Evolutionary conservation across 768 basidiomycete genomes (phyloP), one percentile per base, ranked within the genome.

Genomic region (Russula abietina): DNA sequence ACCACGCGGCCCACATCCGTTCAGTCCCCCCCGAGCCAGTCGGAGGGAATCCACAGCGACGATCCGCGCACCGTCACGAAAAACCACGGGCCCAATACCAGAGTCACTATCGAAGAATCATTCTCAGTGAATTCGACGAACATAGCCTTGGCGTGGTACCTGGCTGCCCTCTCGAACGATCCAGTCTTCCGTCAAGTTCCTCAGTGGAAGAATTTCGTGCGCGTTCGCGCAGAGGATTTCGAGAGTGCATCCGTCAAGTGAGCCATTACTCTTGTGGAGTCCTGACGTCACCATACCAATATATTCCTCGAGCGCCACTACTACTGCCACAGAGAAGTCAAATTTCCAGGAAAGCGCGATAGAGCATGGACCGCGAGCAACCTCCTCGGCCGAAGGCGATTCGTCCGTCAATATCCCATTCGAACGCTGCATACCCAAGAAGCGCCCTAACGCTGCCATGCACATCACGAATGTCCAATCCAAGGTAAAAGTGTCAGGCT

Each of bases 401-500:
- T 88, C 86, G 11, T 89, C 88, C 14, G 77, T 84, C 11, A 87
- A 85, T 12, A 84, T 81, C 24, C 79, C 79, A 24, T 75, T 55
- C 75, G 76, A 62, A 4, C 26, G 17, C 24, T 69, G 72, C n/a
- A 68, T 73, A 39, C 77, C 80, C 43, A 85, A 83, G 75, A 85
- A 82, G 69, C 81, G 81, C 36, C 74, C 77, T 33, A 78, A 75
- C 58, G 79, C 79, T 16, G 72, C 68, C 24, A 75, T 79, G 49
- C 81, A 81, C 38, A 82, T 72, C 58, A 82, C 81, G 70, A 82
- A 76, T 51, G 64, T 71, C 10, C 74, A 82, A 61, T 81, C 83
- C 57, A 91, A 93, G 74, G 88, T 93, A 36, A 77, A 79, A 48
- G 82, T 98, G 61, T 83, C 92, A 67, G 94, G 97, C 76, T 98